Percentiles rank a stretch among this genome's conserved stretches.
Conservation (phyloP, 352 stramenopile species). For the Plasmopara muralis region DNA sequence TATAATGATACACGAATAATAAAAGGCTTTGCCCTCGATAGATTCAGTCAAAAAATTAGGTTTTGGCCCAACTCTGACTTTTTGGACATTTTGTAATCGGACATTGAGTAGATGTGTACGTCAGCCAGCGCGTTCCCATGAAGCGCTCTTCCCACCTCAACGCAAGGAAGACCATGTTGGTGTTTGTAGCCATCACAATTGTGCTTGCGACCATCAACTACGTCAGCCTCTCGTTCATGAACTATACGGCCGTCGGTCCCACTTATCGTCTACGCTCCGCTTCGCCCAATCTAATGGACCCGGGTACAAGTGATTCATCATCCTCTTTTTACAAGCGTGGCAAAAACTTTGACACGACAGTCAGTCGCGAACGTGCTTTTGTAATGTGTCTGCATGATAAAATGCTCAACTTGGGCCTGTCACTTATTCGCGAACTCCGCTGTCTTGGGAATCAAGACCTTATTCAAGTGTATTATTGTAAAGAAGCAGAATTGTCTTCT, state of each 20-base stretch:
- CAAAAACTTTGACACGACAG: conserved; percentile 4
- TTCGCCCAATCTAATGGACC: conserved; percentile 7
- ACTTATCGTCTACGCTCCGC: conserved; percentile 14
- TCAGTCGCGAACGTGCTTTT: conserved; percentile 8
- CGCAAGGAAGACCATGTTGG: conserved; percentile 1
- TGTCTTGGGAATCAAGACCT: conserved; percentile 19
- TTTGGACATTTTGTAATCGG: no score
- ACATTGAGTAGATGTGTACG: no score
- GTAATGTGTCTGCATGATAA: conserved; percentile 12
- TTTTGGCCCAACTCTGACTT: no score
- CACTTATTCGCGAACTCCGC: conserved; percentile 16
- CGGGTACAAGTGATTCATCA: conserved; percentile 2
- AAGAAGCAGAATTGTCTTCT: conserved; percentile 9
- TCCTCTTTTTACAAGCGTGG: conserved; percentile 8
- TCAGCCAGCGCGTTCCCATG: no score
- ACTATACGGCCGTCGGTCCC: conserved; percentile 7
- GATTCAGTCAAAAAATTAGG: no score
- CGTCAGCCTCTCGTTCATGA: conserved; percentile 15
- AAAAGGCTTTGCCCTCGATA: no score
- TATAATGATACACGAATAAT: no score
- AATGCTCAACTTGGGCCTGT: conserved; percentile 10
- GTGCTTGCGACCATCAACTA: conserved; percentile 16
- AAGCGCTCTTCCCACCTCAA: not conserved
- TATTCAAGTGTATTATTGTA: conserved; percentile 21
- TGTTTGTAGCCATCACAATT: not conserved